These are phyloP conservation scores for Leccinum holopus DNA, from an alignment of 1,284 basidiomycete species.

Conservation along the genomic window DNA sequence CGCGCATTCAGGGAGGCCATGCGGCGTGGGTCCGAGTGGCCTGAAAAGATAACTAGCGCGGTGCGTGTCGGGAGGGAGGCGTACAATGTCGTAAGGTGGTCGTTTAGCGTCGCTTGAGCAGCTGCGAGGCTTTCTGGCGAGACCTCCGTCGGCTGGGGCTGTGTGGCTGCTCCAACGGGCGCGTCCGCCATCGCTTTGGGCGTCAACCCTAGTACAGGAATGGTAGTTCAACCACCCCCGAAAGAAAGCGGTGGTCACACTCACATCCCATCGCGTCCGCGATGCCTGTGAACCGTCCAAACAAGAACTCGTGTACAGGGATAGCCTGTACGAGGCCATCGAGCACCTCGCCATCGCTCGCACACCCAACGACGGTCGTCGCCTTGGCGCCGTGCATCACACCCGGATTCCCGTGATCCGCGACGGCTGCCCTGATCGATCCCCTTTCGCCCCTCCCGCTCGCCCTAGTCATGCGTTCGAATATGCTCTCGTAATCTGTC, in stretches of 20 bases:
- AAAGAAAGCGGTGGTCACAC: constrained; percentile 29
- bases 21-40: constrained; percentile 79
- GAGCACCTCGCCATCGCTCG: constrained; percentile 73
- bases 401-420: constrained; percentile 81
- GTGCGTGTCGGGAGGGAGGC: constrained; percentile 71
- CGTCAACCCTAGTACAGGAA: constrained; percentile 52
- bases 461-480: constrained; percentile 73
- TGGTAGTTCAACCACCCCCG: background rate
- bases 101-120: constrained; percentile 53
- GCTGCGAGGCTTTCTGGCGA: constrained; percentile 38
- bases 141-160: constrained; percentile 28
- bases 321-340: constrained; percentile 62
- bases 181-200: constrained; percentile 45
- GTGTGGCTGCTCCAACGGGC: constrained; percentile 27
- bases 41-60: constrained; percentile 81
- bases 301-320: constrained; percentile 72
- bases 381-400: constrained; percentile 84
- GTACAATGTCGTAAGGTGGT: constrained; percentile 62
- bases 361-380: constrained; percentile 69
- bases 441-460: constrained; percentile 44
- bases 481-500: constrained; percentile 81
- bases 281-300: constrained; percentile 78
- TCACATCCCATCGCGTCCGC: constrained; percentile 77
- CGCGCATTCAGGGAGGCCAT: constrained; percentile 72
- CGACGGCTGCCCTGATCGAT: constrained; percentile 61